A percentile compares a stretch with the other conserved stretches of the same genome.
phyloP scores from a whole-genome alignment of 164 flowering plant species.

The Dillenia turbinata region DNA sequence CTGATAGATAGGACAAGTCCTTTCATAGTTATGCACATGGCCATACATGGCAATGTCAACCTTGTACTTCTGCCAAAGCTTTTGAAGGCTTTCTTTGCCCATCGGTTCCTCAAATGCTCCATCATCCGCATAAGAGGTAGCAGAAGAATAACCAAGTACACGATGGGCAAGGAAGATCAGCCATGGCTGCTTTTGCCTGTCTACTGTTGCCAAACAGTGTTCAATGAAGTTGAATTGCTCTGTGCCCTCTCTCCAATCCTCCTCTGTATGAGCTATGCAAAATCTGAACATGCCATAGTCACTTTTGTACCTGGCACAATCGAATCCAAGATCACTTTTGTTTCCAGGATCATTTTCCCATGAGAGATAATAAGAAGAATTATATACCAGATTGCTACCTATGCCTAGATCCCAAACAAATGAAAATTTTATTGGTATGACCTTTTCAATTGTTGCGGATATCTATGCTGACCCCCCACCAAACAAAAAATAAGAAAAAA shows the following conservation, averaged over 20 bases:
- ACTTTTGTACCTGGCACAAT: slow-evolving; percentile 62
- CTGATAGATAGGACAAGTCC: slow-evolving; percentile 92
- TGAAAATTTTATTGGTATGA: slow-evolving; percentile 8
- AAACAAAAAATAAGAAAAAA: too few species aligned
- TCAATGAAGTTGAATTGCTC: slow-evolving; percentile 88
- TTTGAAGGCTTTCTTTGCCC: slow-evolving; percentile 88
- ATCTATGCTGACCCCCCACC: neutral
- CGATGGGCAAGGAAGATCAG: slow-evolving; percentile 90
- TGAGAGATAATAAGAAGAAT: slow-evolving; percentile 6
- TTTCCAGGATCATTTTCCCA: slow-evolving; percentile 1
- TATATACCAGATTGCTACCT: slow-evolving; percentile 1
- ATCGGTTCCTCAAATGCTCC: slow-evolving; percentile 93
- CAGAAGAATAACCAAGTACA: slow-evolving; percentile 87
- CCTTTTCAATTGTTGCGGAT: neutral
- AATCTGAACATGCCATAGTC: slow-evolving; percentile 96
- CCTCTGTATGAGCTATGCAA: slow-evolving; percentile 88
- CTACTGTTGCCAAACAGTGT: slow-evolving; percentile 76
- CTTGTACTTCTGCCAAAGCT: slow-evolving; percentile 91
- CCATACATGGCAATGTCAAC: slow-evolving; percentile 91
- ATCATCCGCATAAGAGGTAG: slow-evolving; percentile 40
- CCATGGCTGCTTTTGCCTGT: slow-evolving; percentile 94
- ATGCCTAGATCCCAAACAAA: slow-evolving; percentile 5
- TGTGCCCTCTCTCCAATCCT: slow-evolving; percentile 92
- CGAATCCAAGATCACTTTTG: too few species aligned
- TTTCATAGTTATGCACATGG: slow-evolving; percentile 88